These are phyloP conservation scores for Hemerocallis citrina DNA, from an alignment of 106 monocot genomes.

Conservation along the genomic window DNA sequence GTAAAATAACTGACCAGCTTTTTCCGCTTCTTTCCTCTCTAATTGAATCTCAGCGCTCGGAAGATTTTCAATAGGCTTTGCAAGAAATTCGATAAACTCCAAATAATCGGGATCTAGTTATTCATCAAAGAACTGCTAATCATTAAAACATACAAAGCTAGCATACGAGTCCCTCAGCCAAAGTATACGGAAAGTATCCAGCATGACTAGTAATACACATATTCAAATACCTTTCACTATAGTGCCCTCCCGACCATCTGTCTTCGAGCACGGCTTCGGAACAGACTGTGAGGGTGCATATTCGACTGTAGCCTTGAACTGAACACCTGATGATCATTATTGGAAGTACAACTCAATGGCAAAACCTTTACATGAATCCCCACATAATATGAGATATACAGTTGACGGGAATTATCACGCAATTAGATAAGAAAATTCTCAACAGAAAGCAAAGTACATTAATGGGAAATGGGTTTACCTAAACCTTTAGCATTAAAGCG, in stretches of 20 bases:
- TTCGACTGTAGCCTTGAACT: constrained; percentile 58
- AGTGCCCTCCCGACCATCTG: constrained; percentile 72
- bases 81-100: constrained; percentile 58
- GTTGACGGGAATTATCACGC: neutral
- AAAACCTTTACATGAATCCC: neutral
- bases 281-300: constrained; percentile 72
- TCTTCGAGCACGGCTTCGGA: constrained; percentile 46
- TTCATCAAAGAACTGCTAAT: constrained; percentile 20
- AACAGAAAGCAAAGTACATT: too few species aligned
- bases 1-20: constrained; percentile 47
- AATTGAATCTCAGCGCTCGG: constrained; percentile 88
- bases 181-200: neutral
- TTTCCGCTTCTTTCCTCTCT: constrained; percentile 78
- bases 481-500: too few species aligned
- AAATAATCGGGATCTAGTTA: constrained; percentile 69
- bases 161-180: neutral
- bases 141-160: constrained; percentile 10
- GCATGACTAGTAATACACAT: too few species aligned
- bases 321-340: too few species aligned
- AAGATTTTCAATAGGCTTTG: constrained; percentile 72
- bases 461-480: too few species aligned
- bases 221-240: constrained; percentile 44
- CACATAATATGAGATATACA: too few species aligned
- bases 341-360: too few species aligned
- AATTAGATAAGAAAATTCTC: neutral